Base-by-base conservation (phyloP, 805 yeast genomes). In the Myxozyma nipponensis region DNA sequence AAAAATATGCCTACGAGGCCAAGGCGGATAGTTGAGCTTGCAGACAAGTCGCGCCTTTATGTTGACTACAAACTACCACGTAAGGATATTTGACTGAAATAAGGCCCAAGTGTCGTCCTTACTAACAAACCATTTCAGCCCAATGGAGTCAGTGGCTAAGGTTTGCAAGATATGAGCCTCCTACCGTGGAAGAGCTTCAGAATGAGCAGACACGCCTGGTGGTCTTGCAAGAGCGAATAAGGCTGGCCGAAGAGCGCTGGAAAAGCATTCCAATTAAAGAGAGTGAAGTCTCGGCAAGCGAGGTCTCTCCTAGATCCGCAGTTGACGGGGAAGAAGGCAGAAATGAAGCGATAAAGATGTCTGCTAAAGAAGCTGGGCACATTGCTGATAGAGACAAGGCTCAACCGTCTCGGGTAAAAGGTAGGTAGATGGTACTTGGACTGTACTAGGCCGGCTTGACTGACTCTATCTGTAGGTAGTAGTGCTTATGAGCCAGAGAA, bases 61-160 rank as follows among this genome's bases (percentile, higher is more conserved):
- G 78, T 76, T 4, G 84, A 82, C 54, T 82, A 83, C 56, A 80
- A 79, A 57, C 65, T 72, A 4, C 77, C 79, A 17, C 78, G 66
- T 57, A 59, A 42, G 63, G 46, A 13, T 21, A n/a, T 7, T 6
- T 15, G 17, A 9, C 28, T 21, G 24, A 5, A 17, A 21, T 10
- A 38, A 13, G 6, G 28, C 41, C 21, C 9, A 38, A 25, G 18
- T 18, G 42, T 18, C 24, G 13, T 17, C 17, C 28, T 19, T 36
- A 47, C 36, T 32, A 34, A 15, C 26, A 38, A 28, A 28, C 32
- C 13, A 39, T 52, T 47, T 35, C 54, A 61, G 64, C 88, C 15
- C 87, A 81, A 61, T 86, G 95, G 95, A 71, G 77, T 35, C 90
- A 83, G 63, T 86, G 95, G 95, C 73, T 87, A 19, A 67, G 91